A percentile compares a stretch with the other conserved stretches of the same genome.
Conservation (phyloP, 345 rosid genomes). For the Leavenworthia alabamica region DNA sequence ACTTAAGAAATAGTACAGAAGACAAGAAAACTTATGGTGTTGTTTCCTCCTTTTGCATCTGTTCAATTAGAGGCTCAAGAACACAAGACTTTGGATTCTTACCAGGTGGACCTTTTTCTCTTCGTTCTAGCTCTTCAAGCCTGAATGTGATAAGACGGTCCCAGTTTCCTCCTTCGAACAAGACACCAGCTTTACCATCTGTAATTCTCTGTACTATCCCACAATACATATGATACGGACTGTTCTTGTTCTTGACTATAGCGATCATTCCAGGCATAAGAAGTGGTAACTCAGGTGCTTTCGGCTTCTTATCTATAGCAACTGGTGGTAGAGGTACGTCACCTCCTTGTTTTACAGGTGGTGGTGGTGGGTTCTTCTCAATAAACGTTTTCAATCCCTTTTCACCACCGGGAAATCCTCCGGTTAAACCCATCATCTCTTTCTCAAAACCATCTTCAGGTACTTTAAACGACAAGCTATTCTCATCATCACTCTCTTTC, state of each 20-base stretch:
- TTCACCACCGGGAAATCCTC: conserved; percentile 89
- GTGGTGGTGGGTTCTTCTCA: conserved; percentile 49
- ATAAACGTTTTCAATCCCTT: conserved; percentile 61
- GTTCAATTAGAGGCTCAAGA: conserved; percentile 48
- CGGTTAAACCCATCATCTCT: conserved; percentile 84
- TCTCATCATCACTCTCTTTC: neutral
- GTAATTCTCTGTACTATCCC: conserved; percentile 91
- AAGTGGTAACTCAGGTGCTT: conserved; percentile 65
- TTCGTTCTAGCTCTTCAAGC: conserved; percentile 72
- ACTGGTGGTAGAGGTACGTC: neutral
- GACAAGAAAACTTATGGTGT: conserved; percentile 3
- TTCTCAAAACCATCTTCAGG: conserved; percentile 66
- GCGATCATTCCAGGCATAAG: conserved; percentile 92
- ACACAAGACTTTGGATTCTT: conserved; percentile 72
- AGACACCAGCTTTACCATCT: conserved; percentile 83
- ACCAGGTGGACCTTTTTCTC: conserved; percentile 81
- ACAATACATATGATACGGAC: conserved; percentile 75
- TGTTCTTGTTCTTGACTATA: conserved; percentile 67
- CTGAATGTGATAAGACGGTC: conserved; percentile 69
- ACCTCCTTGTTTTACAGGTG: conserved; percentile 22
- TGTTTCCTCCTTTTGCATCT: conserved; percentile 26
- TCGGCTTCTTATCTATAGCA: conserved; percentile 46
- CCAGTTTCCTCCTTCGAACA: conserved; percentile 89
- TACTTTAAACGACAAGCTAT: conserved; percentile 10
- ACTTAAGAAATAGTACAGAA: neutral